Conservation (phyloP, 2,329 filamentous ascomycete species). For the Penicillium digitatum region DNA sequence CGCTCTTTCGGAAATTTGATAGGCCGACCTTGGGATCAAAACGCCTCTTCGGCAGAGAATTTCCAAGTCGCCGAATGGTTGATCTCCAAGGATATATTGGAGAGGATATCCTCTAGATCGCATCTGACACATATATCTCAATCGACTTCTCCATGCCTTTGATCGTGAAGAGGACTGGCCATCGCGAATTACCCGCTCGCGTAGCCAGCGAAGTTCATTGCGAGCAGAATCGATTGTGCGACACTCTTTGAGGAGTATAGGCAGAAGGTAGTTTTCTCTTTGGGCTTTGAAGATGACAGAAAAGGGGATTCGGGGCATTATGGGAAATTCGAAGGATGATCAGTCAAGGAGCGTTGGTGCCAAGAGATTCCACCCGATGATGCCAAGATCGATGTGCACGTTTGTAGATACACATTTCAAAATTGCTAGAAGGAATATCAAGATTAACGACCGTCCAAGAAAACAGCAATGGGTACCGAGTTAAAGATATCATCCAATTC, state of each 20-base stretch:
- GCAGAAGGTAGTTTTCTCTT: constrained; percentile 35
- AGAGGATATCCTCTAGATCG: constrained; percentile 67
- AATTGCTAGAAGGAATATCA: too few relatives aligned
- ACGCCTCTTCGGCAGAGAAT: constrained; percentile 73
- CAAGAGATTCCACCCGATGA: constrained; percentile 1
- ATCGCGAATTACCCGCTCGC: constrained; percentile 34
- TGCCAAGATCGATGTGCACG: too few relatives aligned
- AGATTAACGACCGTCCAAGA: too few relatives aligned
- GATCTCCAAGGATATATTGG: constrained; percentile 83
- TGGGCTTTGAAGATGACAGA: constrained; percentile 37
- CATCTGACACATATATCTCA: constrained; percentile 38
- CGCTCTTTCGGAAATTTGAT: neutral
- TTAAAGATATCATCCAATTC: neutral
- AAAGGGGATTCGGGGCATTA: constrained; percentile 45
- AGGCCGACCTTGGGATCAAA: constrained; percentile 67
- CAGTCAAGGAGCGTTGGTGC: neutral
- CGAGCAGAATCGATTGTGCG: constrained; percentile 43
- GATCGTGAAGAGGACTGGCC: neutral
- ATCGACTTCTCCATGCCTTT: constrained; percentile 26
- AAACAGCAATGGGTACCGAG: too few relatives aligned
- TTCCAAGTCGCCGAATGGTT: constrained; percentile 81
- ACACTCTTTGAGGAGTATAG: constrained; percentile 43
- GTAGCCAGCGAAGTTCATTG: constrained; percentile 48
- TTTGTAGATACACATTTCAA: too few relatives aligned
- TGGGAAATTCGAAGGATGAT: neutral